Evolutionary conservation across 306 rosid species (phyloP).

Genomic region (Dicorynia guianensis): DNA sequence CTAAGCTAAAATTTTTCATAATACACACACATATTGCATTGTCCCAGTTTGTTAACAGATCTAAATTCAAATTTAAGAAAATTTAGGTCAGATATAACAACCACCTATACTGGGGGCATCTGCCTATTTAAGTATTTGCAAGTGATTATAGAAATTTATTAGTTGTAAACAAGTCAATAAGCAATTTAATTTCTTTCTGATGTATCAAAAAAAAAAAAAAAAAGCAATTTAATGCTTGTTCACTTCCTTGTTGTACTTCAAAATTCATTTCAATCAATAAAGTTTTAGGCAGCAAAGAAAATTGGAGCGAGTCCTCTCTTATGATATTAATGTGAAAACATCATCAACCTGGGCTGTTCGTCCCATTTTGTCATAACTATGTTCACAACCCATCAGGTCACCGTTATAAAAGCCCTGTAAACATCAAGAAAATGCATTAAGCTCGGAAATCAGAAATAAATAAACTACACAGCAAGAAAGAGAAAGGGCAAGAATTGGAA

Average conservation of each 20-base stretch:
- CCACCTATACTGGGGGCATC: not conserved
- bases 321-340: constrained; percentile 31
- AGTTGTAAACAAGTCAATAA: constrained; percentile 3
- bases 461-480: constrained; percentile 2
- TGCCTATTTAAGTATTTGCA: constrained; percentile 27
- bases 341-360: constrained; percentile 88
- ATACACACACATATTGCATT: not conserved
- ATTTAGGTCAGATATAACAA: constrained; percentile 17
- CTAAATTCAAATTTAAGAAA: constrained; percentile 7
- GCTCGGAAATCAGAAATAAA: constrained; percentile 24
- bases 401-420: constrained; percentile 81
- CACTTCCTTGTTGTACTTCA: too few relatives aligned
- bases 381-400: constrained; percentile 79
- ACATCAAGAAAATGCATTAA: constrained; percentile 36
- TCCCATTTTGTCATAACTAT: constrained; percentile 84
- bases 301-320: too few relatives aligned
- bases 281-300: too few relatives aligned
- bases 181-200: too few relatives aligned
- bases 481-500: constrained; percentile 18
- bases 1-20: constrained; percentile 22
- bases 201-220: too few relatives aligned
- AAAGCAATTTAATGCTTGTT: too few relatives aligned
- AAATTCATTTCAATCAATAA: too few relatives aligned
- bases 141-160: not conserved
- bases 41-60: not conserved